Conservation (phyloP, 108 stramenopile species). For the Nannochloropsis oceanica region DNA sequence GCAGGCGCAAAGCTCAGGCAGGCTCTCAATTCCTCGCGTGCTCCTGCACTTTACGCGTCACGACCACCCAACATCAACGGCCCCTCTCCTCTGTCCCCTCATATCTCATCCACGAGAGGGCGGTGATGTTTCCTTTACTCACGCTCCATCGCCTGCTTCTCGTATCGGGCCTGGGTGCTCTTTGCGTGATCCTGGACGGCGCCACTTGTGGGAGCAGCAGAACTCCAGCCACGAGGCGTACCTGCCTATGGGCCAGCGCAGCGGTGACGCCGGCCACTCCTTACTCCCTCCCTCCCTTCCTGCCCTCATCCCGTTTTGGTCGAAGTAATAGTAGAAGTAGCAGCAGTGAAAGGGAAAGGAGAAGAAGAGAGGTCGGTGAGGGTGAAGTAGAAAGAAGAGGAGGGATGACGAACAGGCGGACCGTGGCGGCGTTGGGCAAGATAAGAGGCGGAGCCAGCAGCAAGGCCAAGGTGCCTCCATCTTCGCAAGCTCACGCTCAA, state of each 20-base stretch:
- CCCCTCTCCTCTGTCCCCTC: neutral
- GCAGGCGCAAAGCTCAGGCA: neutral
- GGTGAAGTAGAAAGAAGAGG: neutral
- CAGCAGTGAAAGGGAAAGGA: neutral
- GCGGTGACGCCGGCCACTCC: neutral
- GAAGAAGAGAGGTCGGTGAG: neutral
- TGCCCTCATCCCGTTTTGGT: neutral
- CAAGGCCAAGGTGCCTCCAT: neutral
- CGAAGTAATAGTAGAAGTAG: neutral
- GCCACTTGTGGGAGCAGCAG: neutral
- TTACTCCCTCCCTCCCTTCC: neutral
- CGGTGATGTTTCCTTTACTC: neutral
- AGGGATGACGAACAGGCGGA: too few relatives aligned
- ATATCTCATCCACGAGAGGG: neutral
- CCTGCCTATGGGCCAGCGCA: neutral
- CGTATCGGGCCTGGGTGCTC: neutral
- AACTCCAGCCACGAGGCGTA: neutral
- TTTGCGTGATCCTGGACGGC: neutral
- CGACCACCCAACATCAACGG: too few relatives aligned
- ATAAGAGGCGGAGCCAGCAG: neutral
- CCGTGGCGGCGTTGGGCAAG: neutral
- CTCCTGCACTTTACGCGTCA: neutral
- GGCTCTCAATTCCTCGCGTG: neutral
- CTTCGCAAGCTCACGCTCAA: too few relatives aligned
- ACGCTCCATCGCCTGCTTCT: neutral